Base-by-base conservation (phyloP, 1,284 basidiomycete species). In the Pseudozyma sp. region DNA sequence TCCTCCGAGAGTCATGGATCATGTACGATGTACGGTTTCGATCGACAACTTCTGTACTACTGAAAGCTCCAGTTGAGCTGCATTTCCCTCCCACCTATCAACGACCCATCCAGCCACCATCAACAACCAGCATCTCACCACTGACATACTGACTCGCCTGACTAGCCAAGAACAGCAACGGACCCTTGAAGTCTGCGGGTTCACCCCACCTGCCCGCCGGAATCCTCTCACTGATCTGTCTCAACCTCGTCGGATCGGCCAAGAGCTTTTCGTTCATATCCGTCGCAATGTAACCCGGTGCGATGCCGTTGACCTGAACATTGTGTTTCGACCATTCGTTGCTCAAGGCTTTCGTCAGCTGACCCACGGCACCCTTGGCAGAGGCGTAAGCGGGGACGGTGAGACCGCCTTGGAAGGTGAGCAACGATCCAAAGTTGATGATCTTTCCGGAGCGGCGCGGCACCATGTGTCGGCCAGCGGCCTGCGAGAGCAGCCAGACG, bases 161-260 rank as follows among this genome's bases (percentile, higher is more conserved):
- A 75, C 92, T 92, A 6, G 94, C 92, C 37, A 97, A 89, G 86
- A 93, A 97, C n/a, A 97, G 89, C 55, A 92, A 86, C 0, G 93
- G 92, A 7, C 94, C 94, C 35, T 92, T 93, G 86, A 97, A 95
- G 86, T 97, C 94, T 45, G 87, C 87, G 1, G 94, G 93, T 34
- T 88, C 86, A 40, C 93, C 95, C 95, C 95, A 97, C 65, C 94
- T 87, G 17, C 90, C 75, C 4, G 76, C 76, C 2, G 79, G 79
- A 35, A 81, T 80, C n/a, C 78, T 69, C 50, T 96, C 94, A 61
- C 92, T 90, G 81, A 97, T 96, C 86, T 97, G 94, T 55, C 90
- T 90, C 63, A 91, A 87, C 54, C 93, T 90, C 44, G 87, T 87
- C 40, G 91, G 89, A 85, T 94, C 91, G 51, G 88, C 87, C 46